Base-by-base conservation (phyloP, 176 grass and related monocot genomes). In the Phoenix dactylifera region DNA sequence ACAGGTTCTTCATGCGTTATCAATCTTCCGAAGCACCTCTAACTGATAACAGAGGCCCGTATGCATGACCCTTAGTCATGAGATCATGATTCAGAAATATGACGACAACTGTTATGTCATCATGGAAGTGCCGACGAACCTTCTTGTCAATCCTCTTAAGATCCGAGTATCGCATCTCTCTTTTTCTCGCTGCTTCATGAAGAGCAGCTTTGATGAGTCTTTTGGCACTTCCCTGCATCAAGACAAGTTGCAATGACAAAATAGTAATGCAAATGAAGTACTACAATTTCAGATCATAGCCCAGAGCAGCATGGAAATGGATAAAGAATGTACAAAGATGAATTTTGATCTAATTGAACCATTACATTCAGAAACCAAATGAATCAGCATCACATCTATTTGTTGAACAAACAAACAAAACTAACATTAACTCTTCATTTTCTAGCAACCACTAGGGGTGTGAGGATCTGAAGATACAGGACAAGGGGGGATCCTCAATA, bases 91-190 rank as follows among this genome's bases (percentile, higher is more conserved):
- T 92, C 60, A 98, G 75, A 76, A 98, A 98, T 73, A 98, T 68
- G 50, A 92, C 76, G 23, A 98, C 80, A 22, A 88, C 93, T 1
- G 84, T 88, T 20, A 98, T 98, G 57, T 98, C 93, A 52, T 98
- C 93, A 18, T 98, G 93, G 39, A 98, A 98, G 80, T 98, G 87
- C 57, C 87, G 69, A 68, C 93, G 87, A 59, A 98, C 93, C 74
- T 98, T 98, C 84, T 92, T 98, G 63, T 98, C 93, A 19, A 91
- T 98, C 66, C 74, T 98, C 51, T 63, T 88, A 54, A 98, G 87
- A 69, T 92, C 93, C 14, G 87, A 98, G 28, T 98, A 92, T 3
- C 93, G 78, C 93, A 98, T 98, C 76, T 98, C 93, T 54, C 93
- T 72, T 50, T 92, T 98, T 64, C 73, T 76, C 17, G 93, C 93